Base-by-base conservation (phyloP, 257 asterid species). In the Verbascum thapsus region DNA sequence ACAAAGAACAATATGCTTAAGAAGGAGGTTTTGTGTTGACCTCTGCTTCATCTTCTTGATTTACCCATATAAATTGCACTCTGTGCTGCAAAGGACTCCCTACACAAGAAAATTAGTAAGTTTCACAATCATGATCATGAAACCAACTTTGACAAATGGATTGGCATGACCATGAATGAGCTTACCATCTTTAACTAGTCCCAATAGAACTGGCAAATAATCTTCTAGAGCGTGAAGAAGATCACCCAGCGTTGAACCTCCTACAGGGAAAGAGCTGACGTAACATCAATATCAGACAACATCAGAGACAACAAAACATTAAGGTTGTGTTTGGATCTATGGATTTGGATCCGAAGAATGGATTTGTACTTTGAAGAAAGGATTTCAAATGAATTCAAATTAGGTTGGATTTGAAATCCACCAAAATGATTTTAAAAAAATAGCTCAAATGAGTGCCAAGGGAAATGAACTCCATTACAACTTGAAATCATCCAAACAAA, bases 11-110 rank as follows among this genome's bases (percentile, higher is more conserved):
- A 39, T 19, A 66, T 44, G 50, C 58, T 53, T 44, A 9, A 53
- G 70, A 71, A 71, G 51, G 42, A 32, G 53, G 43, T 51, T 19
- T 23, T 62, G 61, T 48, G 74, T 52, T 65, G 69, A 94, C 99
- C 99, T 94, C 99, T 40, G 72, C 87, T 61, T 90, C 96, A 63
- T 94, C 99, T 82, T 92, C 99, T 81, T 92, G 99, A 82, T 92
- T 92, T 69, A 87, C 77, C 99, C 99, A 92, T 76, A 76, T 72
- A 77, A 89, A 92, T 78, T 76, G 94, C 58, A 87, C 90, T 83
- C 81, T 83, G 70, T 92, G 94, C 59, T 92, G 99, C 80, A 89
- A 69, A 43, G 96, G 89, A 72, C 85, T 85, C 59, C 95, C 99
- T 92, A 79, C 72, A 75, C 13, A 71, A 19, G 63, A 19, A 69